A percentile compares a stretch with the other conserved stretches of the same genome.
Evolutionary conservation across 176 grass and related monocot genomes (phyloP).

Genomic region (Secale cereale): DNA sequence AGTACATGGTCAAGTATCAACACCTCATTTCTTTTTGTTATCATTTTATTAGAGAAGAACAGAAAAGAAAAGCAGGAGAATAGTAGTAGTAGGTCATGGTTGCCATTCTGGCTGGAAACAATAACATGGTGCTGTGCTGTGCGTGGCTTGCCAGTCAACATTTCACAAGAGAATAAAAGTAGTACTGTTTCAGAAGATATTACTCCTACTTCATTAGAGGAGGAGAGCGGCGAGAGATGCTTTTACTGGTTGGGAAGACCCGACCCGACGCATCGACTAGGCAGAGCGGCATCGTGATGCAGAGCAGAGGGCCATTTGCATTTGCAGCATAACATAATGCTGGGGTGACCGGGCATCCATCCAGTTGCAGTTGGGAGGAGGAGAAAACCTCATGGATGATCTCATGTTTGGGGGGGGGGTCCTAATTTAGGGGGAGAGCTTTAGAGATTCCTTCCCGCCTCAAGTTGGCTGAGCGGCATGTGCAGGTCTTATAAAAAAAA

Average conservation of each 20-base stretch:
- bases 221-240: background rate
- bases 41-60: no score
- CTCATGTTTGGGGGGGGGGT: conserved; percentile 16
- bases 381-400: conserved; percentile 4
- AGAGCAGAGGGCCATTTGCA: background rate
- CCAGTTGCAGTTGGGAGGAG: conserved; percentile 17
- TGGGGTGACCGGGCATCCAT: background rate
- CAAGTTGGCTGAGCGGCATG: conserved; percentile 33
- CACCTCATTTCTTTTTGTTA: no score
- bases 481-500: conserved; percentile 48
- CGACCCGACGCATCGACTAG: background rate
- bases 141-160: background rate
- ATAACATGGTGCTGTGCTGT: no score
- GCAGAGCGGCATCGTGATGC: background rate
- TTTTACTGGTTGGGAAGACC: background rate
- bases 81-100: background rate
- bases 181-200: background rate
- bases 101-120: background rate
- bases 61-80: background rate
- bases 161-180: background rate
- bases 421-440: conserved; percentile 4
- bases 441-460: conserved; percentile 36
- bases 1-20: background rate
- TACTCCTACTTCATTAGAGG: background rate
- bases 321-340: background rate